Percentiles rank a stretch among this genome's conserved stretches.
Conservation (phyloP, 345 rosid genomes). For the Hibiscus trionum region DNA sequence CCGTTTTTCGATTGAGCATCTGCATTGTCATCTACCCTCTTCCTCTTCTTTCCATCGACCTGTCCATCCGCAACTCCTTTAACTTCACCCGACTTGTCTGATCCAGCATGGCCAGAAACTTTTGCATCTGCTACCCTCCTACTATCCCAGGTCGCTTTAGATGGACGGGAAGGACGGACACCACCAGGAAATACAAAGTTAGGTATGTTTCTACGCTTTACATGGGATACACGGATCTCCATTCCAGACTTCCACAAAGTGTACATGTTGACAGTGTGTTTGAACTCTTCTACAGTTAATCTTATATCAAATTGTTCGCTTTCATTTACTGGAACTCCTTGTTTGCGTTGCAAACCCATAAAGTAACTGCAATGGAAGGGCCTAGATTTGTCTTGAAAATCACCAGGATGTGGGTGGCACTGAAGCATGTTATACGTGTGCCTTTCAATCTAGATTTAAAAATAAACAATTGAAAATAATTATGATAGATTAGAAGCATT, state of each 20-base stretch:
- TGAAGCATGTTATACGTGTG: slow-evolving; percentile 78
- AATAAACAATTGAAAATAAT: slow-evolving; percentile 17
- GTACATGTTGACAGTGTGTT: slow-evolving; percentile 56
- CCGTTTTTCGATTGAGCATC: slow-evolving; percentile 28
- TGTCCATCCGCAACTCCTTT: slow-evolving; percentile 52
- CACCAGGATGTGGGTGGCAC: slow-evolving; percentile 91
- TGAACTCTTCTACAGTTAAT: slow-evolving; percentile 84
- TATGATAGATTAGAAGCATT: background rate
- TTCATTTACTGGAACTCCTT: slow-evolving; percentile 70
- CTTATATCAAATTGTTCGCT: slow-evolving; percentile 85
- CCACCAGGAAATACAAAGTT: slow-evolving; percentile 84
- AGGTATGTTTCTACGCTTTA: slow-evolving; percentile 63
- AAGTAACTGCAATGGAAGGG: slow-evolving; percentile 70
- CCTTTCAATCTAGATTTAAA: slow-evolving; percentile 66
- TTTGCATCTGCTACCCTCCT: slow-evolving; percentile 44
- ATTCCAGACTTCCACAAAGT: slow-evolving; percentile 65
- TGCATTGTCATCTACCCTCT: slow-evolving; percentile 38
- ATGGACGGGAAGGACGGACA: slow-evolving; percentile 54
- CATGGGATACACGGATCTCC: slow-evolving; percentile 74
- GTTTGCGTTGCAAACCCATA: slow-evolving; percentile 96
- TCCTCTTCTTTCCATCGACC: slow-evolving; percentile 58
- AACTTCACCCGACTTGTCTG: slow-evolving; percentile 44
- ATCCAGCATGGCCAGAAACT: slow-evolving; percentile 25
- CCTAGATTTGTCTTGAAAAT: slow-evolving; percentile 63
- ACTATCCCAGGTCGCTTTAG: slow-evolving; percentile 69